Evolutionary conservation across 306 rosid genomes (phyloP), one percentile per base, ranked within the genome.

Genomic region (Luffa acutangula): DNA sequence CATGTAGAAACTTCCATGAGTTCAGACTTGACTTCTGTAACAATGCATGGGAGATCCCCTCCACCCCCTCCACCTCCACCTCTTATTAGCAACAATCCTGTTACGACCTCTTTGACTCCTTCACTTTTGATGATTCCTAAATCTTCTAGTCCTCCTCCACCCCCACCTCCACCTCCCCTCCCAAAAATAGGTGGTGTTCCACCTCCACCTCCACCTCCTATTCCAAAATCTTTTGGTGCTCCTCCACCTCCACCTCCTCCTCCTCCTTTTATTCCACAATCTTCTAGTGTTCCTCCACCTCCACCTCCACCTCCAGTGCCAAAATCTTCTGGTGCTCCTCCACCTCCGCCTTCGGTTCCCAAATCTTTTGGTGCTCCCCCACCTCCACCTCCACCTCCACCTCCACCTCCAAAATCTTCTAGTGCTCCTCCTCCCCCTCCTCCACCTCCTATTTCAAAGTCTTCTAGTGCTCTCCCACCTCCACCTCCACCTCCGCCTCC

Each of bases 351-450:
- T 52, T 85, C 85, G 2, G 58, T 82, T 63, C 52, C 79, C 4
- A 84, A 78, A 9, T 73, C 81, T 31, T 59, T 81, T 6, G 45
- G 81, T 43, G 77, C 72, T 65, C 60, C 63, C 15, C 90, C 92
- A 37, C 91, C 93, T 36, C 93, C 91, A 36, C 84, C 93, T 36
- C 93, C 91, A 36, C 84, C 87, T 17, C 88, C 84, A 49, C 82
- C 82, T 5, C 83, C 88, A 31, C 76, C 81, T 59, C 60, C 33
- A 48, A 83, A 66, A 34, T 64, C 37, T n/a, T 79, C 87, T 74
- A 62, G 78, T 66, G 76, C 45, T 7, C 87, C 78, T 4, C 86
- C 82, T 4, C 83, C 59, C 9, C 75, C 75, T 0, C 67, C 66
- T 4, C 66, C 41, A 1, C 41, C 18, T 31, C 7, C 54, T 10